Base-by-base conservation (phyloP, 1,139 yeast genomes). In the Torulaspora globosa region DNA sequence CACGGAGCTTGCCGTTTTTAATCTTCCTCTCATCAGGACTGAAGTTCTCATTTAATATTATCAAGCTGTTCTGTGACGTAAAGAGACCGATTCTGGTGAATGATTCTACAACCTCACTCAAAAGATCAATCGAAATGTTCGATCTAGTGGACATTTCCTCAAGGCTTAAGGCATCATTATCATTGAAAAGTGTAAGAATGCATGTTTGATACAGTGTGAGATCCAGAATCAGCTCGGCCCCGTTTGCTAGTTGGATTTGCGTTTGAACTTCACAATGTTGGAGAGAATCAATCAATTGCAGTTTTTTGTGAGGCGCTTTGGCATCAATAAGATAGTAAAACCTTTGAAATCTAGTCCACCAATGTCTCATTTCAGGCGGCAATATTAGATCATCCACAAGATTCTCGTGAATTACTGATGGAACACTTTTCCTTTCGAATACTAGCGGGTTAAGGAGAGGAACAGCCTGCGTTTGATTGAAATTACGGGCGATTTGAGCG, bases 251-350 rank as follows among this genome's bases (percentile, higher is more conserved):
- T 8, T 7, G 37, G 41, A 48, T 61, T 1, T 55, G 59, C 3
- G 65, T 52, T 19, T 48, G 46, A 3, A 63, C 58, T 31, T 62
- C 66, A 41, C 65, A 55, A 41, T 57, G 60, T 30, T 63, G 67
- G 9, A 62, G 46, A 16, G 52, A 36, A 36, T 55, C 56, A 31
- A 53, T 52, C 16, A 56, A 55, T 3, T 37, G 44, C n/a, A 56
- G 41, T 9, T 43, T 46, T 34, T 57, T 58, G 18, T 35, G 23
- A 7, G 44, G 47, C 5, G 53, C 48, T 28, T 51, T 52, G 9
- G 36, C 36, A 21, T 48, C 49, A 4, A 38, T 31, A 7, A 24
- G 19, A 15, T 47, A 49, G 34, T 58, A 64, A 29, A 49, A 55
- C 0, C 46, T 43, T 3, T 49, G 35, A 32, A 58, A 62, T 1